Evolutionary conservation across 352 stramenopile genomes (phyloP).

Genomic region (Phytophthora ramorum): DNA sequence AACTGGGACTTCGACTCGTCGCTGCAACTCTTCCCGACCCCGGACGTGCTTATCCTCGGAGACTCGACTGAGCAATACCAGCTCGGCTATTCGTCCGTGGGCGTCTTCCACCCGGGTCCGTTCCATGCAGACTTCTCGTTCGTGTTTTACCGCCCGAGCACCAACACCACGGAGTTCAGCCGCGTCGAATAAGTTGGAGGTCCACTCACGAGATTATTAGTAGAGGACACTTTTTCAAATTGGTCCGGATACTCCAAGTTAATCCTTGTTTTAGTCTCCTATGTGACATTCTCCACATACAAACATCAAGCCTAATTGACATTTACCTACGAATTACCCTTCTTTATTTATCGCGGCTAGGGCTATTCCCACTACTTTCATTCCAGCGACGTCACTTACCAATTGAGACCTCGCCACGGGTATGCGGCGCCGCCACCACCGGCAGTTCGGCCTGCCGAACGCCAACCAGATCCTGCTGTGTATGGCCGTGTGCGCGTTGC

Average conservation of each 20-base stretch:
- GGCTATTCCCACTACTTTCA: background rate
- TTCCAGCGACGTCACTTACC: slow-evolving; percentile 18
- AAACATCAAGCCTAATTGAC: slow-evolving; percentile 3
- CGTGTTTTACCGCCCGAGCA: slow-evolving; percentile 85
- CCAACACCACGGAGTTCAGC: slow-evolving; percentile 87
- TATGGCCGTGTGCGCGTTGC: slow-evolving; percentile 54
- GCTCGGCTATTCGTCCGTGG: slow-evolving; percentile 81
- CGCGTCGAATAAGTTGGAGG: slow-evolving; percentile 61
- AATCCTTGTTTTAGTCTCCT: slow-evolving; percentile 14
- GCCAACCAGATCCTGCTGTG: slow-evolving; percentile 87
- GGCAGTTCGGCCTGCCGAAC: slow-evolving; percentile 81
- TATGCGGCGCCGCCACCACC: slow-evolving; percentile 58
- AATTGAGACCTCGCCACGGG: slow-evolving; percentile 16
- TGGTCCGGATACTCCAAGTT: slow-evolving; percentile 19
- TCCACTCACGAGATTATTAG: background rate
- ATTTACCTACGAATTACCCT: slow-evolving; percentile 10
- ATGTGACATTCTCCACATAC: slow-evolving; percentile 27
- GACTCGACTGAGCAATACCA: slow-evolving; percentile 88
- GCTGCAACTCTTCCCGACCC: slow-evolving; percentile 93
- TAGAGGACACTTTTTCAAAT: slow-evolving; percentile 7
- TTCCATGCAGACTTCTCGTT: slow-evolving; percentile 91
- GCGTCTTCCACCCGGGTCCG: slow-evolving; percentile 79
- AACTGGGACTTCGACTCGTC: slow-evolving; percentile 95
- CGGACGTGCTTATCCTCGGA: slow-evolving; percentile 88
- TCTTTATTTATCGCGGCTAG: slow-evolving; percentile 4